Conservation (phyloP, 352 stramenopile species). For the Pythium brachiatum region DNA sequence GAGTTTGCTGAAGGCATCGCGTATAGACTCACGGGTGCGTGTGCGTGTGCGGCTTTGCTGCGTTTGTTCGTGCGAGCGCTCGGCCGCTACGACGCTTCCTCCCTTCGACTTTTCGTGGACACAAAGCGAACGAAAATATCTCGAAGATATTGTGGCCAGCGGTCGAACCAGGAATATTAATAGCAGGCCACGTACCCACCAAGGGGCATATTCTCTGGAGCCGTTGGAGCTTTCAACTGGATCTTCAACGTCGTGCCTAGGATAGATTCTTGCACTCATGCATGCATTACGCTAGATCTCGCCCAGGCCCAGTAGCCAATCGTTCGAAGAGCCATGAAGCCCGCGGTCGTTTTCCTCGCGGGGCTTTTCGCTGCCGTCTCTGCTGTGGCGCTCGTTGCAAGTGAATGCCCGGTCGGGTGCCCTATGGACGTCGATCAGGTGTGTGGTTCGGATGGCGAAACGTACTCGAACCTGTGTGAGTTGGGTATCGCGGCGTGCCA, state of each 20-base stretch:
- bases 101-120: background rate
- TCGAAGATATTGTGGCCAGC: background rate
- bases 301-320: background rate
- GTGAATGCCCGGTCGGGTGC: constrained; percentile 1
- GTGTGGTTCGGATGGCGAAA: constrained; percentile 31
- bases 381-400: background rate
- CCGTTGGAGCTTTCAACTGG: background rate
- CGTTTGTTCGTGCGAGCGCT: background rate
- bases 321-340: constrained; percentile 3
- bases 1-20: constrained; percentile 4
- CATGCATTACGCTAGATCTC: too few relatives aligned
- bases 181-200: background rate
- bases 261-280: background rate
- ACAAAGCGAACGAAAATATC: background rate
- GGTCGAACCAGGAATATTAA: background rate
- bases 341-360: background rate
- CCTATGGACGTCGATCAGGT: constrained; percentile 3
- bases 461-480: constrained; percentile 40
- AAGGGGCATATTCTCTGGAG: too few relatives aligned
- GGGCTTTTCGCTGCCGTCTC: background rate
- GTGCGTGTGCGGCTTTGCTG: background rate
- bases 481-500: constrained; percentile 36
- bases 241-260: background rate
- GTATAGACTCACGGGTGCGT: background rate
- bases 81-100: background rate